phyloP scores from a whole-genome alignment of 2,329 filamentous ascomycete genomes.

The Sphaerulina musiva region DNA sequence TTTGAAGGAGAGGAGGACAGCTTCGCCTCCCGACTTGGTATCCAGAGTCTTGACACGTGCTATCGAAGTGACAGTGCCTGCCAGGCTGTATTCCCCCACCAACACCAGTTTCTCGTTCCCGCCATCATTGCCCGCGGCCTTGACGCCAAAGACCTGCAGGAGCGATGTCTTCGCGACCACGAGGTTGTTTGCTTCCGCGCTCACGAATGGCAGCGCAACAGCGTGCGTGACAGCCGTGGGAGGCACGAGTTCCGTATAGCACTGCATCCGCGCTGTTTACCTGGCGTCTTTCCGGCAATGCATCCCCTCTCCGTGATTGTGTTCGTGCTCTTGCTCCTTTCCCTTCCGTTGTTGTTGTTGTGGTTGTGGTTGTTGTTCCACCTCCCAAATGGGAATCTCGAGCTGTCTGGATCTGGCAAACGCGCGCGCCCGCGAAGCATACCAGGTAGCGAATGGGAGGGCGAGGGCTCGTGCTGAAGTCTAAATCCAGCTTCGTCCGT shows the following conservation, averaged over 20 bases:
- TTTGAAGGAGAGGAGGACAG: conserved; percentile 73
- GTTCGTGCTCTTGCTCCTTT: background rate
- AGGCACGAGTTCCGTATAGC: conserved; percentile 91
- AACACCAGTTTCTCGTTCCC: conserved; percentile 62
- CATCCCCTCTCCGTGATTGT: background rate
- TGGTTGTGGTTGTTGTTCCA: background rate
- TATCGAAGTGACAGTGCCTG: conserved; percentile 78
- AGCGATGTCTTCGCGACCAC: conserved; percentile 87
- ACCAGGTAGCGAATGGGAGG: background rate
- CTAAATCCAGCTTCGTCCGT: background rate
- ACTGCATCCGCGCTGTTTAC: conserved; percentile 62
- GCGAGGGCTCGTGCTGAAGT: background rate
- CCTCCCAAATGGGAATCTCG: background rate
- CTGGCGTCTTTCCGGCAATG: background rate
- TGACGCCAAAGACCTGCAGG: conserved; percentile 70
- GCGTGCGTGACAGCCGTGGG: conserved; percentile 92
- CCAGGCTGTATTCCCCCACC: conserved; percentile 72
- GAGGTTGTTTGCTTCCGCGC: conserved; percentile 71
- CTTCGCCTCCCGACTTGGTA: conserved; percentile 74
- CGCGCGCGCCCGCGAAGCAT: background rate
- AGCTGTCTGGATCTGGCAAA: background rate
- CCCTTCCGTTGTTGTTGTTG: background rate
- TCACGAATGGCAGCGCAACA: conserved; percentile 69
- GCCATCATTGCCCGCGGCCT: conserved; percentile 8
- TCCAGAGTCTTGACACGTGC: conserved; percentile 66